Conservation (phyloP, 2,329 filamentous ascomycete species). For the Trichophyton equinum region DNA sequence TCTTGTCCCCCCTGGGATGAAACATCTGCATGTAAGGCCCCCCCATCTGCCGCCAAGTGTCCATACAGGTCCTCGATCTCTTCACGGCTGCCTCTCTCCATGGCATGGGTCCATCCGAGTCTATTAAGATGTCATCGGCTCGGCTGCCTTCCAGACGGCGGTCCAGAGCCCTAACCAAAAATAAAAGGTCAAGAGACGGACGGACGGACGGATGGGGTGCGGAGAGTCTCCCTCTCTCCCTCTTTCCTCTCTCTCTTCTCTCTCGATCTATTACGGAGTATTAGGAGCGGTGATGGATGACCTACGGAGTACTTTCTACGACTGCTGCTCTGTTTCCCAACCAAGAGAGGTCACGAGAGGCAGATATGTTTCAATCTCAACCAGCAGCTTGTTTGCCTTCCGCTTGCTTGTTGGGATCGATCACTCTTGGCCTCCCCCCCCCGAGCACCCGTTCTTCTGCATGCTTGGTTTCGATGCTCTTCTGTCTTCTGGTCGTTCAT, state of each 20-base stretch:
- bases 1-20: background rate
- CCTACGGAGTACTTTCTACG: background rate
- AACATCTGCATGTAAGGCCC: background rate
- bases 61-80: background rate
- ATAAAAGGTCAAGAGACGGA: too few species aligned
- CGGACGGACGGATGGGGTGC: too few species aligned
- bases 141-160: background rate
- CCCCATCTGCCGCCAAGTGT: background rate
- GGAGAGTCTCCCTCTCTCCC: too few species aligned
- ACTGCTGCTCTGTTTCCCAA: too few species aligned
- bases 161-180: background rate
- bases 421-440: background rate
- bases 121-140: background rate
- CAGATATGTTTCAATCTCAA: background rate
- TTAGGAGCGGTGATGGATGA: too few species aligned
- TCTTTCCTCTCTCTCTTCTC: too few species aligned
- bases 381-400: background rate
- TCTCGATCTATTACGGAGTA: too few species aligned
- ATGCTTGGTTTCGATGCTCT: too few species aligned
- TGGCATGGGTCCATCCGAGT: too few species aligned
- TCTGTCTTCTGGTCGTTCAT: too few species aligned
- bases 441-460: background rate
- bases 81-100: too few species aligned
- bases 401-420: background rate
- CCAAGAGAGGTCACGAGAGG: background rate